phyloP scores from a whole-genome alignment of 139 green algal species.

The Axilococcus clingmanii region DNA sequence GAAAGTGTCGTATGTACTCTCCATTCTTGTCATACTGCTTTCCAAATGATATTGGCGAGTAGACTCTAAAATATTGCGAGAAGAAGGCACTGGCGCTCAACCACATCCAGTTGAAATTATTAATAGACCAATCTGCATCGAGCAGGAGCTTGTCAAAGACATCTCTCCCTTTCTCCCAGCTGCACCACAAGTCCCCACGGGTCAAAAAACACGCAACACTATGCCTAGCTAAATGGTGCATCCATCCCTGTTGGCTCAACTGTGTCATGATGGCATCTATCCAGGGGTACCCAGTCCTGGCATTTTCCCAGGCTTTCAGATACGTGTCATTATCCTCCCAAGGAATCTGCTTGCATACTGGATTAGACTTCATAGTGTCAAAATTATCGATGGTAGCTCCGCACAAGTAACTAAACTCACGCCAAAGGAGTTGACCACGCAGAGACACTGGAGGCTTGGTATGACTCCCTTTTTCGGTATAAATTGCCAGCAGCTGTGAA shows the following conservation, averaged over 20 bases:
- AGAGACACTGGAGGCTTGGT: conserved; percentile 73
- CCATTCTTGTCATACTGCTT: conserved; percentile 90
- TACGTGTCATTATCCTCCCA: conserved; percentile 61
- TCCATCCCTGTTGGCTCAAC: conserved; percentile 70
- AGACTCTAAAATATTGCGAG: conserved; percentile 66
- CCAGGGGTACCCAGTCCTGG: conserved; percentile 47
- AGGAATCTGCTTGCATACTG: conserved; percentile 70
- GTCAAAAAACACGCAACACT: conserved; percentile 94
- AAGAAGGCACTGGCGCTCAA: conserved; percentile 83
- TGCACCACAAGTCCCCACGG: conserved; percentile 50
- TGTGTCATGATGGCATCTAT: conserved; percentile 92
- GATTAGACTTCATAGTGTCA: conserved; percentile 78
- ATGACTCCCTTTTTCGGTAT: conserved; percentile 43
- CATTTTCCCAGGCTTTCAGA: conserved; percentile 59
- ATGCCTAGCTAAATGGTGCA: conserved; percentile 90
- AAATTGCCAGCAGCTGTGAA: conserved; percentile 20
- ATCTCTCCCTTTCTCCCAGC: conserved; percentile 74
- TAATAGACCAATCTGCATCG: conserved; percentile 73
- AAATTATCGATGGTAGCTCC: conserved; percentile 65
- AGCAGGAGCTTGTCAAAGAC: conserved; percentile 88
- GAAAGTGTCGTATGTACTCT: conserved; percentile 73
- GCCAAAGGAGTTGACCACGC: conserved; percentile 74
- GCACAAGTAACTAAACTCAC: conserved; percentile 47
- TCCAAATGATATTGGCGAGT: conserved; percentile 67
- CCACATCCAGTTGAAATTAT: conserved; percentile 94